A percentile compares a stretch with the other conserved stretches of the same genome.
phyloP scores from a whole-genome alignment of 2,329 filamentous ascomycete species.

The Hypoxylon sp. region DNA sequence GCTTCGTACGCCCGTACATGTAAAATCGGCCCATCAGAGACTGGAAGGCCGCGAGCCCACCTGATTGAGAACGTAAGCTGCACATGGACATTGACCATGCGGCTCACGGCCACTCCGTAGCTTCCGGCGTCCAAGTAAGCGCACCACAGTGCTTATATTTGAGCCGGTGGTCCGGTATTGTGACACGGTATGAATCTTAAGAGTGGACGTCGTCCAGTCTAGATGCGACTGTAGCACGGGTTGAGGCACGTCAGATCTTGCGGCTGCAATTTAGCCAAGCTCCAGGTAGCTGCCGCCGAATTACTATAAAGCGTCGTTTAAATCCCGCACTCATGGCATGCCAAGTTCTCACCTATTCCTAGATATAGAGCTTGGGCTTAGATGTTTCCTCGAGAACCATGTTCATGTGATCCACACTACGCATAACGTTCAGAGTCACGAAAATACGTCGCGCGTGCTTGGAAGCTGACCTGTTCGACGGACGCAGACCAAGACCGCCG shows the following conservation, averaged over 20 bases:
- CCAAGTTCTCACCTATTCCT: slow-evolving; percentile 1
- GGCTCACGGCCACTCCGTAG: slow-evolving; percentile 26
- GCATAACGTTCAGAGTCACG: neutral
- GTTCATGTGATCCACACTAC: neutral
- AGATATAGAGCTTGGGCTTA: neutral
- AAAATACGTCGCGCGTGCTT: neutral
- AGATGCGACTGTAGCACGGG: slow-evolving; percentile 40
- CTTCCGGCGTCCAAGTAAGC: slow-evolving; percentile 10
- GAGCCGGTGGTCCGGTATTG: slow-evolving; percentile 10
- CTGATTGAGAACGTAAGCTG: slow-evolving; percentile 18
- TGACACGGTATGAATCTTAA: slow-evolving; percentile 30
- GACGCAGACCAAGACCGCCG: neutral
- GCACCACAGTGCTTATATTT: slow-evolving; percentile 34
- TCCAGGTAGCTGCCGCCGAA: neutral
- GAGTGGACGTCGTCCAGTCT: slow-evolving; percentile 27
- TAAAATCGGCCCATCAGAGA: slow-evolving; percentile 7
- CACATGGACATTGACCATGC: slow-evolving; percentile 2
- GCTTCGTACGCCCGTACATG: slow-evolving; percentile 5
- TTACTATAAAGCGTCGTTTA: slow-evolving; percentile 26
- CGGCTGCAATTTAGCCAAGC: neutral
- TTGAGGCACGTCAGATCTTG: slow-evolving; percentile 12
- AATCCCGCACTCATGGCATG: neutral
- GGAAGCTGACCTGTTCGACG: slow-evolving; percentile 1
- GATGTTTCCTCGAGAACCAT: neutral
- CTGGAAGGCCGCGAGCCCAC: slow-evolving; percentile 25